Percentiles rank a stretch among this genome's conserved stretches.
phyloP scores from a whole-genome alignment of 179 eudicot species.

The Nepenthes alata region DNA sequence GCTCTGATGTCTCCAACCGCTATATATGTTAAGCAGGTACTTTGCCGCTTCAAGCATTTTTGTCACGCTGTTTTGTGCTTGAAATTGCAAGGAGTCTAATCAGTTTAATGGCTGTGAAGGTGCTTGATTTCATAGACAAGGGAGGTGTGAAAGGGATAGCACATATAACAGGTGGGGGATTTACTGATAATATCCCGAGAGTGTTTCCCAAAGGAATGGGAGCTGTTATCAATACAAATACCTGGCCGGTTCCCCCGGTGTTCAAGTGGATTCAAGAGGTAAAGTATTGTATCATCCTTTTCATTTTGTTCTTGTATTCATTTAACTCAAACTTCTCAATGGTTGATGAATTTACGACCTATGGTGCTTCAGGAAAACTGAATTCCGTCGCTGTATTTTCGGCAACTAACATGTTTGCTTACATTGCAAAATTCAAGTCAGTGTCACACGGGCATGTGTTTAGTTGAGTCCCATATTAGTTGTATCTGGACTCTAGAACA shows the following conservation, averaged over 20 bases:
- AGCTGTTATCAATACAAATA: conserved; percentile 45
- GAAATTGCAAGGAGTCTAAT: background rate
- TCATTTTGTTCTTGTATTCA: background rate
- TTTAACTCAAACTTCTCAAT: background rate
- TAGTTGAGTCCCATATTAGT: too few species aligned
- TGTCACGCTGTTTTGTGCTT: background rate
- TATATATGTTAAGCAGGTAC: conserved; percentile 88
- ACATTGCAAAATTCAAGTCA: too few species aligned
- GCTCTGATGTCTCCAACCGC: conserved; percentile 93
- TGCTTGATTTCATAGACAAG: conserved; percentile 61
- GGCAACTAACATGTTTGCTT: too few species aligned
- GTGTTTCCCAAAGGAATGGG: conserved; percentile 92
- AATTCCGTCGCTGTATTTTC: too few species aligned
- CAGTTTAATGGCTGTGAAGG: conserved; percentile 24
- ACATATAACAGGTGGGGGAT: conserved; percentile 95
- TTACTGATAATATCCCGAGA: conserved; percentile 88
- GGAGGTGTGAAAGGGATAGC: conserved; percentile 96
- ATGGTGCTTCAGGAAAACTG: too few species aligned
- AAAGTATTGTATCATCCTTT: background rate
- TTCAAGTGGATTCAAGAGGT: conserved; percentile 98
- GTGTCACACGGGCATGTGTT: too few species aligned
- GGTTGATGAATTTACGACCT: background rate
- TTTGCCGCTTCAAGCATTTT: background rate
- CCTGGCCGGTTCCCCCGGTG: conserved; percentile 78
- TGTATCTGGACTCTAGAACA: background rate